Base-by-base conservation (phyloP, 805 yeast genomes). In the Diddensiella caesifluorescens region DNA sequence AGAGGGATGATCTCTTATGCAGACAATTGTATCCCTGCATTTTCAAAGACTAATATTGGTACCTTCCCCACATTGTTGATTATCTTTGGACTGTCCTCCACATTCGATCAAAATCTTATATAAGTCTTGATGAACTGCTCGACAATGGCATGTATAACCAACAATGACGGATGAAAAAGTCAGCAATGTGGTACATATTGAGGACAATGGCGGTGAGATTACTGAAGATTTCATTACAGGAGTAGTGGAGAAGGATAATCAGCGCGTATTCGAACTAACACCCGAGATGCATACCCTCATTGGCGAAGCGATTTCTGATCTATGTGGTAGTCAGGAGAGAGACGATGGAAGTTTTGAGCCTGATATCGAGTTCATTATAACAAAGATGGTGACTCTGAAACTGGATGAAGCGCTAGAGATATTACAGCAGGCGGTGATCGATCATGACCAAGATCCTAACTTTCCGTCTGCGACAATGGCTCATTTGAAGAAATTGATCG, bases 391-490 rank as follows among this genome's bases (percentile, higher is more conserved):
- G 7, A 47, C 52, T 21, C 47, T 70, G 52, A 38, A 63, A 2
- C 52, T 47, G 7, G 68, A 62, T 1, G 73, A 71, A 31, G 67
- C 77, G 0, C 30, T 66, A 1, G 61, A 60, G 10, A 64, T 73
- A 27, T 52, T 77, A 35, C 53, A 57, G 23, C 58, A 63, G 15
- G 67, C 73, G 5, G 46, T 69, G 3, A 63, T 49, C 1, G 65
- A 69, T n/a, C 78, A 74, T 48, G 52, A 52, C 4, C 69, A 65
- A 39, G 82, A 77, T 53, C 68, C 69, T 28, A 74, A 74, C 51
- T 64, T 75, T 46, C 69, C 73, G 6, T 48, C 41, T 2, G 56
- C 51, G 2, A 68, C 66, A 29, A 65, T 63, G 48, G 60, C 57
- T 1, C 61, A 63, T 32, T 56, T 71, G 34, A 40, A 53, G 39